A percentile compares a stretch with the other conserved stretches of the same genome.
phyloP scores from a whole-genome alignment of 2,329 filamentous ascomycete genomes.

The Penicillium italicum region DNA sequence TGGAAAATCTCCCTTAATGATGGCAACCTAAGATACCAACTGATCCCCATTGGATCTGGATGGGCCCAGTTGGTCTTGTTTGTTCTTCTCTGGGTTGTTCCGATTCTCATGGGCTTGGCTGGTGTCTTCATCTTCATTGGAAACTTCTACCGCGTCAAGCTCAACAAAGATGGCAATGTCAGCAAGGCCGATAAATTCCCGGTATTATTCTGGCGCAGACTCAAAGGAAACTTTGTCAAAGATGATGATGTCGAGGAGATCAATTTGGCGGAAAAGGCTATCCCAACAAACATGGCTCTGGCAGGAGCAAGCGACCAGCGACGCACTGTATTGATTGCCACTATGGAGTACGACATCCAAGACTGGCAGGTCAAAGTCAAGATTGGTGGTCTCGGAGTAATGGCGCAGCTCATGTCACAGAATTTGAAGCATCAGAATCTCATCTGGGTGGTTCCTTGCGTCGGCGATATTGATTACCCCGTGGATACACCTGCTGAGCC shows the following conservation, averaged over 20 bases:
- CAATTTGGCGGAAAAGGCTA: background rate
- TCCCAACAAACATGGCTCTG: constrained; percentile 32
- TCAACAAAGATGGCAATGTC: constrained; percentile 56
- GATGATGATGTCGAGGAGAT: constrained; percentile 12
- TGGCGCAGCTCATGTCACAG: constrained; percentile 67
- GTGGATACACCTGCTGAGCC: constrained; percentile 57
- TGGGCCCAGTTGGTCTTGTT: constrained; percentile 53
- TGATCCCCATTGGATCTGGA: constrained; percentile 53
- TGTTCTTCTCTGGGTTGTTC: constrained; percentile 53
- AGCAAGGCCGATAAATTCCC: constrained; percentile 46
- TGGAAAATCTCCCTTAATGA: constrained; percentile 57
- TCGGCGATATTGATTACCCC: constrained; percentile 63
- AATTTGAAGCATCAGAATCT: constrained; percentile 62
- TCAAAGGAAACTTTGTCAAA: constrained; percentile 32
- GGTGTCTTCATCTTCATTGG: constrained; percentile 57
- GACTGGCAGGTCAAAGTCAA: constrained; percentile 70
- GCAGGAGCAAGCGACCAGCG: constrained; percentile 28
- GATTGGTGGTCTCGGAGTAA: constrained; percentile 67
- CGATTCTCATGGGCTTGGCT: constrained; percentile 48
- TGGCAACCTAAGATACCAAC: constrained; percentile 48
- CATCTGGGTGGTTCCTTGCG: constrained; percentile 62
- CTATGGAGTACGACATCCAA: constrained; percentile 71
- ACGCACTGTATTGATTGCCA: constrained; percentile 62
- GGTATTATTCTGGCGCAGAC: constrained; percentile 34
- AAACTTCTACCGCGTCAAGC: constrained; percentile 63